A percentile compares a stretch with the other conserved stretches of the same genome.
phyloP scores from a whole-genome alignment of 2,329 filamentous ascomycete species.

The Purpureocillium lavendulum region DNA sequence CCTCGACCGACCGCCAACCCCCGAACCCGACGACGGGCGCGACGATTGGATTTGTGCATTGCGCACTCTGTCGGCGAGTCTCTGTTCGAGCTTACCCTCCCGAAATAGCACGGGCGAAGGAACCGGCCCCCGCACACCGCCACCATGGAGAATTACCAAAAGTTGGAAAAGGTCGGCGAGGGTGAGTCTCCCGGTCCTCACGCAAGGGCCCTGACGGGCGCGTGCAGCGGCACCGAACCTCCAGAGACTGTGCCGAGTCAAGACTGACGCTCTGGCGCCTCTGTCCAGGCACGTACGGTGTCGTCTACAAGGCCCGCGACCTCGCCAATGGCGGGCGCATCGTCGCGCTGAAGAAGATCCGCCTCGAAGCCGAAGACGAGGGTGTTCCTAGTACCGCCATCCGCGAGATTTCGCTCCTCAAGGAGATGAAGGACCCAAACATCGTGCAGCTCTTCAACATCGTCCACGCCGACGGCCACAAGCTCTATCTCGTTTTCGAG shows the following conservation, averaged over 20 bases:
- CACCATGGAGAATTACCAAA: slow-evolving; percentile 89
- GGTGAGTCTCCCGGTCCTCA: slow-evolving; percentile 44
- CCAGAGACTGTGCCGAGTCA: not conserved
- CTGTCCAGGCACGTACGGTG: slow-evolving; percentile 74
- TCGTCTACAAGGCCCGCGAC: slow-evolving; percentile 90
- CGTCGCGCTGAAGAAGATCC: slow-evolving; percentile 91
- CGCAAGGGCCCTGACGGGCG: not conserved
- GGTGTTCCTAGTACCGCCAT: slow-evolving; percentile 89
- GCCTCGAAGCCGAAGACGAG: slow-evolving; percentile 90
- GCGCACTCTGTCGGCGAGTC: too few species aligned
- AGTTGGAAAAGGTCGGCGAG: slow-evolving; percentile 94
- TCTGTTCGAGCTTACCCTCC: too few species aligned
- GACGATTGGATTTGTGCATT: too few species aligned
- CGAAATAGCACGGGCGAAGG: too few species aligned
- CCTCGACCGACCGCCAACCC: slow-evolving; percentile 1
- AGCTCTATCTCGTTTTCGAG: slow-evolving; percentile 88
- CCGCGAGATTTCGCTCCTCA: slow-evolving; percentile 86
- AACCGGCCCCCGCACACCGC: not conserved
- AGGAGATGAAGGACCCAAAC: slow-evolving; percentile 89
- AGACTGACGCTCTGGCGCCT: not conserved
- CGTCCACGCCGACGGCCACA: slow-evolving; percentile 88
- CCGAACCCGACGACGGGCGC: too few species aligned
- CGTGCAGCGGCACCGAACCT: not conserved
- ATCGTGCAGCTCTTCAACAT: slow-evolving; percentile 87
- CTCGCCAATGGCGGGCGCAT: slow-evolving; percentile 75